Base-by-base conservation (phyloP, 345 rosid species). In the Rhizophora mangle region DNA sequence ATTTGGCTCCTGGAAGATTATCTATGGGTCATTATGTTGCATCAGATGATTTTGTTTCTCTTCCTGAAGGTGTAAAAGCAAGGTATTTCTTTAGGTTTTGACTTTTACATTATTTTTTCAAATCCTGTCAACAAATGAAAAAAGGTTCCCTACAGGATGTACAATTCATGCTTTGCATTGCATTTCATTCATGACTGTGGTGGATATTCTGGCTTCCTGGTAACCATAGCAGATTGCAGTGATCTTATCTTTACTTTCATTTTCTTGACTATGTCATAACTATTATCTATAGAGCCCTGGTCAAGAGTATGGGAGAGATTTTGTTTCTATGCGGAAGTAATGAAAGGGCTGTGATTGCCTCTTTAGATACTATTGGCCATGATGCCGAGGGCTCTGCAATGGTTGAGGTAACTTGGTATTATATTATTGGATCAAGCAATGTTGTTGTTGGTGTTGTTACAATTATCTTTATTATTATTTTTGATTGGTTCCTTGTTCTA, bases 221-320 rank as follows among this genome's bases (percentile, higher is more conserved):
- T 15, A 43, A 15, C 49, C 49, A 43, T 43, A 43, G 49, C 19
- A 43, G 49, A 39, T 43, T 43, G 49, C 49, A 63, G 67, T 39
- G 26, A 16, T 63, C 32, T 43, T 5, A 22, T 39, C 31, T 43
- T 27, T 21, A 15, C 39, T 18, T 46, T 24, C 22, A 63, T 62
- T 22, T 49, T n/a, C 51, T 36, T 54, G 37, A 19, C 22, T 30
- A 67, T 31, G 18, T 47, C n/a, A 52, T 27, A 27, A 7, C 55
- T 32, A 8, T 36, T 56, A 29, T 20, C 22, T 57, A 26, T 83
- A 92, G 99, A 81, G 96, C 97, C 59, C 83, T 95, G 65, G 91
- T 92, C 59, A 86, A 82, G 70, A 92, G 99, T 79, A 92, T 92
- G 98, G 79, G 86, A 68, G 99, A 95, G 87, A 92, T 95, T 77